These are phyloP conservation scores for Phialemonium atrogriseum DNA, from an alignment of 2,329 filamentous ascomycete genomes.

Conservation along the genomic window DNA sequence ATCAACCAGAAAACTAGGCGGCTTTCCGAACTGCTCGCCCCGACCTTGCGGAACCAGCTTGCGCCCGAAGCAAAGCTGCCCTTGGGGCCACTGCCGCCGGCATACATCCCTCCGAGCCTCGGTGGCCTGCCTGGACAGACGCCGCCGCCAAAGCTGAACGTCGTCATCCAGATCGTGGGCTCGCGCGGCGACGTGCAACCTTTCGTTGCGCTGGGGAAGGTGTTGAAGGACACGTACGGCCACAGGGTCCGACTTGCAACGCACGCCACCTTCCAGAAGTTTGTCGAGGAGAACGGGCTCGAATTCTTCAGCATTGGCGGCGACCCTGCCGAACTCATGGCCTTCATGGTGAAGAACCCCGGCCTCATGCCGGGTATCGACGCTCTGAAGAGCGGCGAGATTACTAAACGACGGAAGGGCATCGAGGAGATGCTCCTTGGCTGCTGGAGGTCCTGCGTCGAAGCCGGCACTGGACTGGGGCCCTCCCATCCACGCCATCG, in stretches of 20 bases:
- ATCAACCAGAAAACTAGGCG: conserved; percentile 63
- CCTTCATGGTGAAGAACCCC: conserved; percentile 87
- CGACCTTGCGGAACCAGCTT: conserved; percentile 51
- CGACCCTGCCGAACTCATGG: conserved; percentile 69
- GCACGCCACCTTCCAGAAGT: conserved; percentile 58
- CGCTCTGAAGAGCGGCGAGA: conserved; percentile 66
- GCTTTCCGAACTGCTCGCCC: conserved; percentile 59
- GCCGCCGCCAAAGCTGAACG: conserved; percentile 52
- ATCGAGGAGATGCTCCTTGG: conserved; percentile 76
- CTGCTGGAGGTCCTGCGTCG: conserved; percentile 80
- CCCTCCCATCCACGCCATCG: conserved; percentile 37
- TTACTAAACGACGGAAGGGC: conserved; percentile 63
- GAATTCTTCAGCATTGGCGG: conserved; percentile 75
- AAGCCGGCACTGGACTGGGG: conserved; percentile 61
- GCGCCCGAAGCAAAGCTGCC: conserved; percentile 32
- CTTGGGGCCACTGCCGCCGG: conserved; percentile 45
- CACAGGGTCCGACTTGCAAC: conserved; percentile 70
- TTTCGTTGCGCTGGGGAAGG: conserved; percentile 61
- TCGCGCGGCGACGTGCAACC: conserved; percentile 70
- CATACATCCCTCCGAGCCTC: conserved; percentile 66
- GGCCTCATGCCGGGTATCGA: conserved; percentile 78
- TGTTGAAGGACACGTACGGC: conserved; percentile 54
- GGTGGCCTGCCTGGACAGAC: conserved; percentile 53
- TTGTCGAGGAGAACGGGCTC: conserved; percentile 61
- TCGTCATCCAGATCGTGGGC: conserved; percentile 69